A percentile compares a stretch with the other conserved stretches of the same genome.
phyloP scores from a whole-genome alignment of 306 rosid genomes.

The Gastrolobium bilobum region DNA sequence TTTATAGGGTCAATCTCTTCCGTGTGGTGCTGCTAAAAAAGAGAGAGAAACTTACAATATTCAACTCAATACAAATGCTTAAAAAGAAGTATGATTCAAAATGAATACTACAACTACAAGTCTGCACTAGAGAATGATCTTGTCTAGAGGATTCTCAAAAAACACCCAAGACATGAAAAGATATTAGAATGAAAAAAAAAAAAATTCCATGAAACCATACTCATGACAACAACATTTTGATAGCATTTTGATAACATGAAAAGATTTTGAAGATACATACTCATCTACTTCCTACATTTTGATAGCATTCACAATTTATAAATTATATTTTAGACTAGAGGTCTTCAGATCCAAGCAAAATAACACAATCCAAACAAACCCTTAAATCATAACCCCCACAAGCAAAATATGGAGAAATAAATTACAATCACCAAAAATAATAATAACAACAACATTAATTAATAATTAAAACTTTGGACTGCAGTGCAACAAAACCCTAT shows the following conservation, averaged over 20 bases:
- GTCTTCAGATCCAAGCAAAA: conserved; percentile 25
- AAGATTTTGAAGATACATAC: neutral
- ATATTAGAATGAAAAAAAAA: neutral
- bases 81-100: neutral
- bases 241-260: too few species aligned
- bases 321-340: neutral
- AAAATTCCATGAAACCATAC: neutral
- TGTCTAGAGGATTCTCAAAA: neutral
- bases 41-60: neutral
- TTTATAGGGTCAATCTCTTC: conserved; percentile 52
- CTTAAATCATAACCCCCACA: neutral
- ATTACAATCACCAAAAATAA: neutral
- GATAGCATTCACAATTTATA: neutral
- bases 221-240: too few species aligned
- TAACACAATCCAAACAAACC: neutral
- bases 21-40: conserved; percentile 33
- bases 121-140: neutral
- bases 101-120: neutral
- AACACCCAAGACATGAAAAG: neutral
- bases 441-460: neutral
- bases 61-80: neutral
- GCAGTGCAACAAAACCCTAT: neutral
- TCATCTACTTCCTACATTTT: neutral
- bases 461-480: neutral
- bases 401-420: neutral